Base-by-base conservation (phyloP, 2,329 filamentous ascomycete species). In the Botryotinia narcissicola region DNA sequence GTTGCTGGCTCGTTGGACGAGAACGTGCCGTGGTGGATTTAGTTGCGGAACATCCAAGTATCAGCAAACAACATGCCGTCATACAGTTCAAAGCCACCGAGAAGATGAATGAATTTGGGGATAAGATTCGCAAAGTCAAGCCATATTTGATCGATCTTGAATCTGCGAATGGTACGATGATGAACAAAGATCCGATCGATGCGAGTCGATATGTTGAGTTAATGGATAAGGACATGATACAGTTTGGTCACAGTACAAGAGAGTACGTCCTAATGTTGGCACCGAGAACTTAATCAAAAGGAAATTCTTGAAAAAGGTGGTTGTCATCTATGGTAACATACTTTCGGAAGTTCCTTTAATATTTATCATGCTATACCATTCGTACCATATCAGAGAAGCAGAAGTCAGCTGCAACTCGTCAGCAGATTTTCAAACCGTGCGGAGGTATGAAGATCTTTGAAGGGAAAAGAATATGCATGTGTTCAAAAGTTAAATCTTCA, bases 261-360 rank as follows among this genome's bases (percentile, higher is more conserved):
- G 96, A 99, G 83, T 99, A 98, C 82, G 94, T 99, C n/a, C 82
- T 98, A 74, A 96, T 98, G 93, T 87, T 98, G 74, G 87, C 88
- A 54, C 77, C 78, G 29, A 78, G 78, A 73, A 73, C 68, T 61
- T 80, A 72, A 73, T 54, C 9, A 4, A 14, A 22, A n/a, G 12
- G 22, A 42, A 7, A 16, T 29, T n/a, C 8, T 10, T 9, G 22
- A 68, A 60, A 22, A 61, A 35, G 37, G 40, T 61, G 48, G 44
- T 70, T 37, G 32, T 35, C 29, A 62, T 59, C 22, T 46, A 12
- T 48, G 35, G 20, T 42, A 54, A 40, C 48, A 59, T 72, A 46
- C 35, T 57, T 42, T 59, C 42, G 46, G 22, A 44, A 59, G 32
- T 16, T 44, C 25, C 6, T n/a, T 29, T 20, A 12, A 59, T 32